Percentiles rank a stretch among this genome's conserved stretches.
Evolutionary conservation across 495 filamentous ascomycete genomes (phyloP).

Genomic region (Daldinia vernicosa): DNA sequence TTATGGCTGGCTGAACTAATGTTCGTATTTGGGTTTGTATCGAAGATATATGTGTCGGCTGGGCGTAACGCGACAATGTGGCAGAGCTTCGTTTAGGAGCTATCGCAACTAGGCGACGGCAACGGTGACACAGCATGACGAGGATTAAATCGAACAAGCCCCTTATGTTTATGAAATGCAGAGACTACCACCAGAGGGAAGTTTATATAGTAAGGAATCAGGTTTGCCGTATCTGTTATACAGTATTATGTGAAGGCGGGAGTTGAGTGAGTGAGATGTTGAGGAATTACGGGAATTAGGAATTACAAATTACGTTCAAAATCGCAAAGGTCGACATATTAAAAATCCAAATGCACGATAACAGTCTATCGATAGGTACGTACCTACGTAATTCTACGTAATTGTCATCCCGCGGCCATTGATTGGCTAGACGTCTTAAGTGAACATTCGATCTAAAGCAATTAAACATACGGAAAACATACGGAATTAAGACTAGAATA

Average conservation of each 20-base stretch:
- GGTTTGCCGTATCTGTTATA: background rate
- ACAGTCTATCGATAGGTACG: background rate
- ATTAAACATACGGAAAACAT: background rate
- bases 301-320: too few relatives aligned
- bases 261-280: background rate
- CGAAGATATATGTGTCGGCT: constrained; percentile 8
- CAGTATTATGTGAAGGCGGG: background rate
- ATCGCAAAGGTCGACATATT: background rate
- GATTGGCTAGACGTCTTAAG: constrained; percentile 22
- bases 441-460: background rate
- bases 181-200: background rate
- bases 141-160: background rate
- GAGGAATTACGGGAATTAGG: background rate
- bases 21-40: constrained; percentile 10
- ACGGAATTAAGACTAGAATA: constrained; percentile 2
- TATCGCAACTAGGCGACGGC: constrained; percentile 33
- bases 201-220: background rate
- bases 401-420: constrained; percentile 18
- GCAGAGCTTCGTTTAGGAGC: constrained; percentile 23
- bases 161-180: background rate
- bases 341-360: background rate
- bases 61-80: constrained; percentile 21
- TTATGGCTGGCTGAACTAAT: background rate
- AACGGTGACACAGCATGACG: constrained; percentile 32
- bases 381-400: constrained; percentile 8